Evolutionary conservation across 495 filamentous ascomycete genomes (phyloP), one percentile per base, ranked within the genome.

Genomic region (Tuber microsphaerosporum): DNA sequence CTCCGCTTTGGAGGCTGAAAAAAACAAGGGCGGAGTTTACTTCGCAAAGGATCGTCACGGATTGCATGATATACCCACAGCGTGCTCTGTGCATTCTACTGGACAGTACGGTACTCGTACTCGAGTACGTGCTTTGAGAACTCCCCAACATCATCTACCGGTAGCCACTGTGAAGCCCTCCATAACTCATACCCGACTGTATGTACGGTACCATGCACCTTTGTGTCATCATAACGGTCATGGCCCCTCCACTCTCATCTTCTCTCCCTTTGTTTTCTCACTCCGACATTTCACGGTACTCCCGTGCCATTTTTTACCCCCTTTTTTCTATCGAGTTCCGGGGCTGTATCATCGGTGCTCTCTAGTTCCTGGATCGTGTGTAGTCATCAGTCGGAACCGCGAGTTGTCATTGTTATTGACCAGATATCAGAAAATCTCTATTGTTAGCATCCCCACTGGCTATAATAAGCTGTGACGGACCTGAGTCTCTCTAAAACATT

Each of bases 11-110:
- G 74, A 73, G 74, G 74, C 77, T 74, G 73, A 75, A 78, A n/a
- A n/a, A n/a, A n/a, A n/a, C n/a, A n/a, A 69, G 51, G 77, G 77
- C 77, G 77, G 77, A 79, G 73, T 39, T 34, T 19, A 19, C 56
- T 31, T n/a, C 2, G 45, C 2, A 10, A 26, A 65, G 56, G 56
- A 34, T 2, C 56, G 12, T 65, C 56, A 65, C 56, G 9, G 26
- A 34, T 31, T 34, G 56, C 56, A 65, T 16, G 16, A 65, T 37
- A 65, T 31, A 26, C 26, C 26, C 26, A 26, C 12, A 10, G 2
- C 26, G 14, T 14, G 10, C 14, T 9, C 26, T 0, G 26, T 31
- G 26, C 9, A 12, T 5, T 31, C 56, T 34, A 12, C 20, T 8
- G 46, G 1, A 9, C 20, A 2, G 0, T 26, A 14, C 2, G 14